Percentiles rank a stretch among this genome's conserved stretches.
phyloP scores from a whole-genome alignment of 2,329 filamentous ascomycete genomes.

The Xylaria multiplex region DNA sequence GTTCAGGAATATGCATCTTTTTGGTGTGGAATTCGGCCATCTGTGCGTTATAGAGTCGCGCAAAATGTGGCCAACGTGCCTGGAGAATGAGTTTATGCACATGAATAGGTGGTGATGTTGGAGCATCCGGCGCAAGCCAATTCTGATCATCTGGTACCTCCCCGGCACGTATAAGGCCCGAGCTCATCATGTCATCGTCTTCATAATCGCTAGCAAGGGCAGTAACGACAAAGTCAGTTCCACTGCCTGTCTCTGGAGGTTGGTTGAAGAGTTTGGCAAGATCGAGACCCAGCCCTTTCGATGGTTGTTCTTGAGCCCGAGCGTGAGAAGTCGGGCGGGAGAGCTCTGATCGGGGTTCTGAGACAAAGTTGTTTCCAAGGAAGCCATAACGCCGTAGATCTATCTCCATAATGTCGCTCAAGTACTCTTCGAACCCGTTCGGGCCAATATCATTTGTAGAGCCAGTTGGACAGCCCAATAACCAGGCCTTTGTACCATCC shows the following conservation, averaged over 20 bases:
- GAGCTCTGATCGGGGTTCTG: conserved; percentile 62
- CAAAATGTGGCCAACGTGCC: conserved; percentile 96
- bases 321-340: conserved; percentile 60
- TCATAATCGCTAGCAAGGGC: conserved; percentile 83
- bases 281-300: conserved; percentile 81
- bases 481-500: conserved; percentile 94
- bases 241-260: conserved; percentile 83
- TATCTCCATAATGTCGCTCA: conserved; percentile 93
- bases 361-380: conserved; percentile 77
- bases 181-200: conserved; percentile 70
- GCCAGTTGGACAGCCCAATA: conserved; percentile 90
- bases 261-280: conserved; percentile 88
- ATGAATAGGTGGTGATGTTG: conserved; percentile 85
- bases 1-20: conserved; percentile 97
- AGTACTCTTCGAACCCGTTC: conserved; percentile 84
- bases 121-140: conserved; percentile 69
- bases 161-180: conserved; percentile 59
- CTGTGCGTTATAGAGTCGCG: conserved; percentile 87
- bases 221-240: conserved; percentile 90
- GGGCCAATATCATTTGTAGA: conserved; percentile 71
- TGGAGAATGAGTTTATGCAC: conserved; percentile 95
- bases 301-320: conserved; percentile 63
- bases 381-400: conserved; percentile 93
- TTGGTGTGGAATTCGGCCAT: conserved; percentile 98
- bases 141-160: conserved; percentile 57